Evolutionary conservation across 1,284 basidiomycete genomes (phyloP).

Genomic region (Ceratorhiza oryzae-sativae): DNA sequence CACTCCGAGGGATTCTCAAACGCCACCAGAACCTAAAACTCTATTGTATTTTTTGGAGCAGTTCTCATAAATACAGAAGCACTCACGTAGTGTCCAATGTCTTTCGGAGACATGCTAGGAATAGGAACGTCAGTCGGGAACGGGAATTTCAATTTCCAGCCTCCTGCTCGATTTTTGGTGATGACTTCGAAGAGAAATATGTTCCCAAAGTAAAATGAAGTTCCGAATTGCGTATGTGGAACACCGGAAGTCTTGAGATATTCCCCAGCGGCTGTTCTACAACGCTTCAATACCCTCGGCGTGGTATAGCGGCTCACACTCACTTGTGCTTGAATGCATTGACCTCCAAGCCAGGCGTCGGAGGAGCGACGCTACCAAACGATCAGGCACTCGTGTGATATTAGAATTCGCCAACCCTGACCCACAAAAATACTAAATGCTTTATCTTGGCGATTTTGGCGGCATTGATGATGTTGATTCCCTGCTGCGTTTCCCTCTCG

Average conservation of each 20-base stretch:
- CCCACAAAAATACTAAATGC: conserved; percentile 5
- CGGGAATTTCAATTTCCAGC: conserved; percentile 3
- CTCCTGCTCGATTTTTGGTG: background rate
- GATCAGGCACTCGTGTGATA: background rate
- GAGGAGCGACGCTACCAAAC: background rate
- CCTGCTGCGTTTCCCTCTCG: conserved; percentile 14
- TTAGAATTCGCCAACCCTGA: background rate
- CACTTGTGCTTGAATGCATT: conserved; percentile 17
- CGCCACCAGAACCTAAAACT: conserved; percentile 1
- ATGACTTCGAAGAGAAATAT: conserved; percentile 9
- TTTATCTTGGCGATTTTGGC: conserved; percentile 11
- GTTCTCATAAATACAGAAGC: too few species aligned
- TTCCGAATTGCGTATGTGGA: background rate
- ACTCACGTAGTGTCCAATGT: conserved; percentile 1
- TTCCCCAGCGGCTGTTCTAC: background rate
- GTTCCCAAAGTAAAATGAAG: conserved; percentile 9
- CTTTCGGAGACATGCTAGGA: conserved; percentile 12
- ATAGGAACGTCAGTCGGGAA: conserved; percentile 7
- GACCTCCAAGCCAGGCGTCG: background rate
- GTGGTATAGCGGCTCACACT: background rate
- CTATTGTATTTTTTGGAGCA: background rate
- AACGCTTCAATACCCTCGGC: background rate
- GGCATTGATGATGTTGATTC: conserved; percentile 19
- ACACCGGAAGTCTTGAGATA: conserved; percentile 8
- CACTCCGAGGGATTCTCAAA: conserved; percentile 1